Conservation (phyloP, 306 rosid species). For the Quercus gilva region DNA sequence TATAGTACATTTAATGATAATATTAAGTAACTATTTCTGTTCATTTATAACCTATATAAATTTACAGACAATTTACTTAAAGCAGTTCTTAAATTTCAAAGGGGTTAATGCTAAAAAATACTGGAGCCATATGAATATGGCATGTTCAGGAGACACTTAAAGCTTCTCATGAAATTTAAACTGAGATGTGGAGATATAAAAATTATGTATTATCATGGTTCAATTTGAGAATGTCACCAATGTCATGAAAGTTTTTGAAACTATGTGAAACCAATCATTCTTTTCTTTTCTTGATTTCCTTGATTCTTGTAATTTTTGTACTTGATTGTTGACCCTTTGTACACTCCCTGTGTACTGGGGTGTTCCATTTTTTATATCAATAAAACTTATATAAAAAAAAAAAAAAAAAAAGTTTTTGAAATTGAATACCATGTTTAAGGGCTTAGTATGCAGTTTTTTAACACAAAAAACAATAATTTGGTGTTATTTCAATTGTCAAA, state of each 20-base stretch:
- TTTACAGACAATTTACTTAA: background rate
- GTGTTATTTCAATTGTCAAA: background rate
- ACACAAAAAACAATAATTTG: background rate
- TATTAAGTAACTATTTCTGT: background rate
- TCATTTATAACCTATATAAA: background rate
- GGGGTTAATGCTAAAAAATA: background rate
- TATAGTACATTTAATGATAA: background rate
- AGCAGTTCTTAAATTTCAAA: background rate
- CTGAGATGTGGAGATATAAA: background rate
- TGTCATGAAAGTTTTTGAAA: background rate
- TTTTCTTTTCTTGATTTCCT: too few species aligned
- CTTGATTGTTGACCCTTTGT: too few species aligned
- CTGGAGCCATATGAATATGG: background rate
- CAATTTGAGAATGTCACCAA: background rate
- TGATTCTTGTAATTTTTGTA: too few species aligned
- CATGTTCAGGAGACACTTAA: background rate
- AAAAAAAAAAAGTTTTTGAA: background rate
- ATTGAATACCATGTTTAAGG: background rate
- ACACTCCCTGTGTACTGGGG: too few species aligned
- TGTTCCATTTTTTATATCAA: too few species aligned
- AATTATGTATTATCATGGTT: background rate
- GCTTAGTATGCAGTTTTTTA: background rate
- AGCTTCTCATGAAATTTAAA: background rate
- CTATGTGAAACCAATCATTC: too few species aligned
- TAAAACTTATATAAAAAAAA: too few species aligned